phyloP scores from a whole-genome alignment of 2,329 filamentous ascomycete species.

The Penicillium griseofulvum region DNA sequence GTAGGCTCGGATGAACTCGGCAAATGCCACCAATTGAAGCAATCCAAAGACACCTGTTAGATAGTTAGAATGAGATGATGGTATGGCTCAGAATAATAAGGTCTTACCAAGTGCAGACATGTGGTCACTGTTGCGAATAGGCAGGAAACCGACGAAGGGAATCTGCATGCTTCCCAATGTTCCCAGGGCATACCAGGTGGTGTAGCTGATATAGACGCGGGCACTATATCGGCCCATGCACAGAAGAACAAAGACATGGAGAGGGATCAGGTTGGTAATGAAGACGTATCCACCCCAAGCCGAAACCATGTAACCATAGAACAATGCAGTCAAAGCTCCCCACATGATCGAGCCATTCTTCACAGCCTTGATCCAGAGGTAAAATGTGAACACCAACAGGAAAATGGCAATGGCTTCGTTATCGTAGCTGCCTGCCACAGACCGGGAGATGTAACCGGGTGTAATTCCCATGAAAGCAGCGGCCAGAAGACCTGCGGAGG shows the following conservation, averaged over 20 bases:
- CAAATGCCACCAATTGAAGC: slow-evolving; percentile 86
- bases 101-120: slow-evolving; percentile 86
- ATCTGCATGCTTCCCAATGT: slow-evolving; percentile 99
- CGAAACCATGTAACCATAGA: slow-evolving; percentile 99
- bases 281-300: slow-evolving; percentile 99
- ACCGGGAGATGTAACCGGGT: slow-evolving; percentile 95
- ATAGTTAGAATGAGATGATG: slow-evolving; percentile 20
- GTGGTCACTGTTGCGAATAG: slow-evolving; percentile 95
- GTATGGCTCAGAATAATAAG: slow-evolving; percentile 8
- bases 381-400: slow-evolving; percentile 97
- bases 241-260: slow-evolving; percentile 90
- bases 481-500: slow-evolving; percentile 90
- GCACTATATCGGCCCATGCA: slow-evolving; percentile 97
- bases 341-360: slow-evolving; percentile 96
- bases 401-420: slow-evolving; percentile 99
- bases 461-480: slow-evolving; percentile 97
- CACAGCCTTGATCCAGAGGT: slow-evolving; percentile 96
- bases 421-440: slow-evolving; percentile 96
- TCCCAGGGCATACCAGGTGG: slow-evolving; percentile 95
- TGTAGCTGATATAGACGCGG: slow-evolving; percentile 92
- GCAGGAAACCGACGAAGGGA: slow-evolving; percentile 95
- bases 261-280: slow-evolving; percentile 93
- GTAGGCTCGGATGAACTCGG: slow-evolving; percentile 84
- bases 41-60: slow-evolving; percentile 83
- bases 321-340: slow-evolving; percentile 89